These are phyloP conservation scores for Aspergillus olivimuriae DNA, from an alignment of 495 filamentous ascomycete species.

Conservation along the genomic window DNA sequence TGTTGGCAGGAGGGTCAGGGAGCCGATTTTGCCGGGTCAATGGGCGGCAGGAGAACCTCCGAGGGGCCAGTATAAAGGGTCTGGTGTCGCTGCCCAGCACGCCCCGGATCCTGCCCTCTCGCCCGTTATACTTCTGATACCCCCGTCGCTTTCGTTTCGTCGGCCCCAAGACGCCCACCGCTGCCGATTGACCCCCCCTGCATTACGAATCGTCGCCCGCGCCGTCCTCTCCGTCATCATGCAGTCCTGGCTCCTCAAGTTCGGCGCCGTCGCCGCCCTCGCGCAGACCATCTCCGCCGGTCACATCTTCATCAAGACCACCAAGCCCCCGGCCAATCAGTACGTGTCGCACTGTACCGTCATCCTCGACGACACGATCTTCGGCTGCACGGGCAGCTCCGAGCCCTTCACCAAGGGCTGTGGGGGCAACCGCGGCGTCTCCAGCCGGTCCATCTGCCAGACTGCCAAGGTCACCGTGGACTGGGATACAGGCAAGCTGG, in stretches of 20 bases:
- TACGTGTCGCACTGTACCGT: conserved; percentile 12
- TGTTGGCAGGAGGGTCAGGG: no score
- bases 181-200: no score
- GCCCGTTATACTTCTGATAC: no score
- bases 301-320: conserved; percentile 10
- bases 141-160: no score
- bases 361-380: conserved; percentile 10
- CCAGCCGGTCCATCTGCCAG: conserved; percentile 7
- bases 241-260: conserved; percentile 11
- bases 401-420: conserved; percentile 7
- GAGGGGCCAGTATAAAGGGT: no score
- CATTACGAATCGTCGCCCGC: no score
- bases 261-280: conserved; percentile 6
- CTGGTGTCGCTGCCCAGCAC: no score
- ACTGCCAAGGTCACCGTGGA: conserved; percentile 5
- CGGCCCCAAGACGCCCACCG: no score
- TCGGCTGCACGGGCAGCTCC: conserved; percentile 10
- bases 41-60: no score
- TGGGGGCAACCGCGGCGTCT: conserved; percentile 5
- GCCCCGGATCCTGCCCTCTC: no score
- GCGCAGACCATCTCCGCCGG: conserved; percentile 10
- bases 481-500: conserved; percentile 6
- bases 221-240: conserved; percentile 5
- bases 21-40: no score
- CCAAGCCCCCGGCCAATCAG: conserved; percentile 8